Evolutionary conservation across 2,329 filamentous ascomycete species (phyloP), one percentile per base, ranked within the genome.

Genomic region (Alternaria panax): DNA sequence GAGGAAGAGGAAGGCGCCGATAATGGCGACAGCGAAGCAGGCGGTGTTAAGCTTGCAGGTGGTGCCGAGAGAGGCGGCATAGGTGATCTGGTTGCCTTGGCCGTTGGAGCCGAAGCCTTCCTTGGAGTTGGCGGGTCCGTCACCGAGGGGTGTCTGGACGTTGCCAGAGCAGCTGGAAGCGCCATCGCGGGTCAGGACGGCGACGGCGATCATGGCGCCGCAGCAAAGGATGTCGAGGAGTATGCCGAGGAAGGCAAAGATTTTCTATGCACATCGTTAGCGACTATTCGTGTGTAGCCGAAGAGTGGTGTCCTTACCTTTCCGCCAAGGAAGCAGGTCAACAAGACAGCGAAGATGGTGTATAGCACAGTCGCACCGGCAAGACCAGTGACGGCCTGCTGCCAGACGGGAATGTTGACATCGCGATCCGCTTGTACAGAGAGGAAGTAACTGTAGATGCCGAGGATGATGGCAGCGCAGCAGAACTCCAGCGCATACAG

Each of bases 381-480:
- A 59, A 97, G 88, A 57, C 78, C 78, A 54, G 89, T 88, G 56
- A 95, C 91, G 27, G 91, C 92, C 56, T 89, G 88, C 60, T 90
- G 80, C 80, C 86, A 89, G 67, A 79, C 86, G 18, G 85, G 82
- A 66, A 93, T 93, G 58, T 72, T 57, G 14, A 89, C 77, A 67
- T 88, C 71, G 79, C 92, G 87, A 71, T 89, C 86, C 62, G 85
- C 77, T 14, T 93, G 86, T 8, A 90, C 85, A 8, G 90, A 87
- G 50, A 97, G 87, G 84, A 93, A 96, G 84, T 96, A 97, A 50
- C 88, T 89, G 83, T 90, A 80, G 62, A 95, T 86, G 67, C 86
- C 90, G 62, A 97, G 86, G 62, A 94, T 86, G 66, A 96, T 84
- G 59, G 85, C 87, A 8, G 90, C 84, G 76, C 88, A 91, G 74